Conservation (phyloP, 768 basidiomycete species). For the Naganishia onofrii region DNA sequence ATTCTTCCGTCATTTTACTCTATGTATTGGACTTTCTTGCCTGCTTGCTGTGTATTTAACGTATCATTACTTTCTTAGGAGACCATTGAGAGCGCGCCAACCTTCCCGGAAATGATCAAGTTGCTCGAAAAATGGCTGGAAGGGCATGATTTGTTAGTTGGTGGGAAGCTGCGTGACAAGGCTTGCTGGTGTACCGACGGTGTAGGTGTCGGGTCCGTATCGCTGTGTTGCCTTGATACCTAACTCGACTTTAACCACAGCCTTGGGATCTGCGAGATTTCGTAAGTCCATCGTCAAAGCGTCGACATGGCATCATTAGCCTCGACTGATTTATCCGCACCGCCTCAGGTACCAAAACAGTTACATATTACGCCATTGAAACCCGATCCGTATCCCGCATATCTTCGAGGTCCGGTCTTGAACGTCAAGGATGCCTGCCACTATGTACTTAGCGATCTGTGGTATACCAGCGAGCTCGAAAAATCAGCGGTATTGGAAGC, state of each 20-base stretch:
- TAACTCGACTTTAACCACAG: constrained; percentile 33
- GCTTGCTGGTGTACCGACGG: constrained; percentile 51
- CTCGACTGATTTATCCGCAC: background rate
- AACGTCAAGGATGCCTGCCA: constrained; percentile 50
- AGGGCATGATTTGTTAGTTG: constrained; percentile 64
- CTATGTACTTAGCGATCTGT: constrained; percentile 41
- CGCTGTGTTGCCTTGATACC: background rate
- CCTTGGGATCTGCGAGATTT: constrained; percentile 51
- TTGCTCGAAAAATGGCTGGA: constrained; percentile 67
- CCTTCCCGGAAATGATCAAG: constrained; percentile 67
- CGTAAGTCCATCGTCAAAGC: constrained; percentile 31
- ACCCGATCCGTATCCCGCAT: constrained; percentile 36
- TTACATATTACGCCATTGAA: constrained; percentile 46
- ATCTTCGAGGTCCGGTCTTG: constrained; percentile 45
- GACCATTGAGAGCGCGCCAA: constrained; percentile 75
- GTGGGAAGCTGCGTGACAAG: constrained; percentile 36
- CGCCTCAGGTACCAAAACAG: constrained; percentile 47
- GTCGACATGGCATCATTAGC: background rate
- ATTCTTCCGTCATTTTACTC: background rate
- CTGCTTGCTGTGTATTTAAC: too few relatives aligned
- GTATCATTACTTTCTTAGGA: constrained; percentile 56
- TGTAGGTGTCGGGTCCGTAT: background rate
- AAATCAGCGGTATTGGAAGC: constrained; percentile 11
- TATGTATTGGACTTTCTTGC: too few relatives aligned
- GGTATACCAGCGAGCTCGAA: constrained; percentile 22